These are phyloP conservation scores for Aristolochia contorta DNA, from an alignment of 164 flowering plant genomes.

Conservation along the genomic window DNA sequence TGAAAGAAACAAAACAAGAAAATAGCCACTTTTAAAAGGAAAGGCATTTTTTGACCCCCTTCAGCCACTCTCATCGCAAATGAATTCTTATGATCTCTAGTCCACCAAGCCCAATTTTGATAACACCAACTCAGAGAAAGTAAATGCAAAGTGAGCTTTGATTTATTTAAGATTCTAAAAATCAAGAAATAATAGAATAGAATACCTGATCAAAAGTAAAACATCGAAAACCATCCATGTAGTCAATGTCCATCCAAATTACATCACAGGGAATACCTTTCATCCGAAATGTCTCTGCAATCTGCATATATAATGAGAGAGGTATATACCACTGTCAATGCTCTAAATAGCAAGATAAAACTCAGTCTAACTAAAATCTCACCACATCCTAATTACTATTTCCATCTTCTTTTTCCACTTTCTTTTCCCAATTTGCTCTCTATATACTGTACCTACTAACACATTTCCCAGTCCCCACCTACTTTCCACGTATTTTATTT, in stretches of 20 bases:
- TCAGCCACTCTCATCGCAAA: no score
- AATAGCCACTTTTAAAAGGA: no score
- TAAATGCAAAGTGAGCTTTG: background rate
- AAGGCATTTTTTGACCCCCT: no score
- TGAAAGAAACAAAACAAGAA: no score
- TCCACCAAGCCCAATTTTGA: no score
- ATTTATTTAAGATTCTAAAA: background rate
- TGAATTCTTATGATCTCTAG: no score
- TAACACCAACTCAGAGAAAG: no score
- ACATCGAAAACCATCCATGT: conserved; percentile 96
- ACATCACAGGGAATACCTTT: conserved; percentile 91
- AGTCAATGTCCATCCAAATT: conserved; percentile 97
- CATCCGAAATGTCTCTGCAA: conserved; percentile 68
- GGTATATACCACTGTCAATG: background rate
- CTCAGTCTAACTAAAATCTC: background rate
- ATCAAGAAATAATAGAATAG: background rate
- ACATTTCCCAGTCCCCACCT: no score
- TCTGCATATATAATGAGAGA: conserved; percentile 26
- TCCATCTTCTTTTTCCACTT: no score
- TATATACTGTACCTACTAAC: background rate
- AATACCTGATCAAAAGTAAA: conserved; percentile 83
- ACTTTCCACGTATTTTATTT: no score
- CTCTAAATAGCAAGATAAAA: background rate
- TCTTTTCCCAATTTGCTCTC: background rate
- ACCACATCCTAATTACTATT: background rate